phyloP scores from a whole-genome alignment of 129 eudicot genomes.

The Tagetes patula region DNA sequence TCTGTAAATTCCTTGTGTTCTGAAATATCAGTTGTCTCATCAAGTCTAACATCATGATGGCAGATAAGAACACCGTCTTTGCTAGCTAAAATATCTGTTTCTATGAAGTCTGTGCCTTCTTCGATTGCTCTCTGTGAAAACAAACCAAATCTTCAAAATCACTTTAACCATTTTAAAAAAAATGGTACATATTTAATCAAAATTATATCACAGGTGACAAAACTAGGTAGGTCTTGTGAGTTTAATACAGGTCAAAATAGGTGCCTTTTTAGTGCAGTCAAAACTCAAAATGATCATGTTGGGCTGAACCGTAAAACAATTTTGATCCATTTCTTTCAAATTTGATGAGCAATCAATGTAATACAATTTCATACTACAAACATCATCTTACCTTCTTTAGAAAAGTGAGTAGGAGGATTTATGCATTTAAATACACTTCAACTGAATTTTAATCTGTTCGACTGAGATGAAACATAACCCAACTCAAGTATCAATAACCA shows the following conservation, averaged over 20 bases:
- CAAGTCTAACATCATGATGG: slow-evolving; percentile 77
- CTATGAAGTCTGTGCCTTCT: slow-evolving; percentile 95
- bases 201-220: neutral
- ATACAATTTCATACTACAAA: neutral
- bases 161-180: neutral
- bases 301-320: neutral
- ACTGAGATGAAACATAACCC: neutral
- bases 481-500: neutral
- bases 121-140: slow-evolving; percentile 72
- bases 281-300: neutral
- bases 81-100: slow-evolving; percentile 67
- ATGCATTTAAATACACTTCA: neutral
- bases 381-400: neutral
- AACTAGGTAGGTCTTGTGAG: neutral
- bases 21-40: slow-evolving; percentile 63
- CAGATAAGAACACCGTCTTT: slow-evolving; percentile 88
- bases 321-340: neutral
- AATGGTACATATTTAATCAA: neutral
- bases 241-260: neutral
- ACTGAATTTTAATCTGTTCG: neutral
- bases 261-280: neutral
- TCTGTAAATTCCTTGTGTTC: slow-evolving; percentile 61
- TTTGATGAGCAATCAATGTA: neutral
- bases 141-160: neutral
- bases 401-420: neutral